Base-by-base conservation (phyloP, 768 basidiomycete species). In the Tricholoma matsutake region DNA sequence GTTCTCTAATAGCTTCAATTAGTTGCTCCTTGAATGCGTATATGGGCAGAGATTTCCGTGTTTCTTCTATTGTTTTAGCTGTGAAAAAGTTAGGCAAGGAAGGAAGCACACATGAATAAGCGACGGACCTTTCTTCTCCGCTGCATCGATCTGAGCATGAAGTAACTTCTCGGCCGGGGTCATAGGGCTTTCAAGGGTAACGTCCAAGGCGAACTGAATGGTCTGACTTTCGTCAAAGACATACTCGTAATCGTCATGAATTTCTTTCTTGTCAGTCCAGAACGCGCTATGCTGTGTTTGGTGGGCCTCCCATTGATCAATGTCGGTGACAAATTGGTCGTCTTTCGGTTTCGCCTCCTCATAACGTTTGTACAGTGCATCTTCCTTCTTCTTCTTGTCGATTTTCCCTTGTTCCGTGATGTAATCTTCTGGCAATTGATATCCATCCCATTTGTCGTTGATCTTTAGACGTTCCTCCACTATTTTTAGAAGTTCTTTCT, bases 221-320 rank as follows among this genome's bases (percentile, higher is more conserved):
- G 94, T 94, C 76, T 97, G 96, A 68, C 87, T 92, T 73, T 98
- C 97, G 73, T 99, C 97, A 68, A 99, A 98, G 51, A 99, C 96
- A 71, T 95, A 99, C 60, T 98, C 96, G 68, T 96, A 98, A 45
- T 89, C 87, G 34, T 95, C 94, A 31, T 87, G 85, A 18, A 91
- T 62, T 62, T 91, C 88, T 43, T 75, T 82, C 73, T 92, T 94
- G 74, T 99, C 97, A 3, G 88, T 89, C 72, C 86, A 89, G 78
- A 98, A 92, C 13, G 91, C 90, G 67, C 93, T 94, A 68, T 94
- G 88, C 58, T 83, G 81, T 25, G 94, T 91, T 75, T 99, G 97
- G 74, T 85, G 84, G 51, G 88, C 89, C 75, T 99, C 97, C 94
- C 95, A 99, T 72, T 96, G 94, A 74, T 99, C 97, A 59, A 98